phyloP scores from a whole-genome alignment of 345 rosid genomes.

The Dimocarpus longan region DNA sequence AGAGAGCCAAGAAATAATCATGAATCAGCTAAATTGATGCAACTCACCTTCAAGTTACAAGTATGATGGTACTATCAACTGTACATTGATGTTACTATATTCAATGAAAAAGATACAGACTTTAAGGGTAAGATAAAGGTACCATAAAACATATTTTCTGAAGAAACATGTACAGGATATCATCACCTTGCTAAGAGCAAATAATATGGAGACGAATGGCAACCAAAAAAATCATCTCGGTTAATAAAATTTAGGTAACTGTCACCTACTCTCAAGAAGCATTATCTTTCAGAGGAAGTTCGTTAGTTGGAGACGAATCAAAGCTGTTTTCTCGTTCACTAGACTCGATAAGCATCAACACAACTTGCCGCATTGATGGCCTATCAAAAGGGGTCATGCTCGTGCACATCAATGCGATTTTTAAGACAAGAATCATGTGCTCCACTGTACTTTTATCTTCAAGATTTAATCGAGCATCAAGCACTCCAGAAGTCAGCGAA shows the following conservation, averaged over 20 bases:
- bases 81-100: conserved; percentile 31
- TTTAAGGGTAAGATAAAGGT: not conserved
- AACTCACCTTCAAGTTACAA: conserved; percentile 17
- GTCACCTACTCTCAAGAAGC: conserved; percentile 28
- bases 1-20: not conserved
- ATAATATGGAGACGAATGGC: conserved; percentile 21
- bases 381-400: conserved; percentile 65
- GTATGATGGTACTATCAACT: conserved; percentile 20
- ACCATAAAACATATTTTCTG: not conserved
- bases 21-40: not conserved
- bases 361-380: conserved; percentile 93
- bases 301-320: conserved; percentile 32
- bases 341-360: conserved; percentile 77
- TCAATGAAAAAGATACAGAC: conserved; percentile 7
- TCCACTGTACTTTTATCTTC: conserved; percentile 49
- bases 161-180: conserved; percentile 16
- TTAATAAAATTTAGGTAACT: conserved; percentile 15
- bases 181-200: conserved; percentile 16
- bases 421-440: conserved; percentile 80
- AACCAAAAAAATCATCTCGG: conserved; percentile 24
- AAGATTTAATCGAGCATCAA: conserved; percentile 65
- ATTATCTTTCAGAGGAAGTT: conserved; percentile 29
- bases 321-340: conserved; percentile 49
- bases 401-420: conserved; percentile 81
- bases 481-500: conserved; percentile 54